Evolutionary conservation across 2,329 filamentous ascomycete species (phyloP).

Genomic region (Fusarium nelsonii): DNA sequence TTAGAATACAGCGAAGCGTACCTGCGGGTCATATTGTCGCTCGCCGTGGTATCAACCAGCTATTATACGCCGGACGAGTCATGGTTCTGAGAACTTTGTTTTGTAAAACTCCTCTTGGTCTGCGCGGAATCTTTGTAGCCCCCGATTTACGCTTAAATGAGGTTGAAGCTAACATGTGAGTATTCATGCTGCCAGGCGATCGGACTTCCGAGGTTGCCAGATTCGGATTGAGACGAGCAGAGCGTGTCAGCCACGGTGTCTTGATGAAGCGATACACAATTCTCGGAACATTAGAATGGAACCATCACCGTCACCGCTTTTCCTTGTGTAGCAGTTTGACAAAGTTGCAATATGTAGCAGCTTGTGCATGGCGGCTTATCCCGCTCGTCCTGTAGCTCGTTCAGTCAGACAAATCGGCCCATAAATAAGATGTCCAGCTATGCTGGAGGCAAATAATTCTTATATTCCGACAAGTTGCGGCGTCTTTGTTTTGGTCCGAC

Average conservation of each 20-base stretch:
- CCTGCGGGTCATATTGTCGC: constrained; percentile 19
- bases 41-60: constrained; percentile 18
- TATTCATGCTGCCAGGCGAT: neutral
- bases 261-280: neutral
- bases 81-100: constrained; percentile 22
- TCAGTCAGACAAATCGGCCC: neutral
- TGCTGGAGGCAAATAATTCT: neutral
- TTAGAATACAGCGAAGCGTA: constrained; percentile 41
- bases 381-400: neutral
- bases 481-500: neutral
- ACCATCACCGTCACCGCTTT: constrained; percentile 30
- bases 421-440: neutral
- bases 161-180: constrained; percentile 12
- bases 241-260: neutral
- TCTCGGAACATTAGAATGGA: constrained; percentile 1
- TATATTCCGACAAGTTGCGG: neutral
- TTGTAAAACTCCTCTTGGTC: constrained; percentile 1
- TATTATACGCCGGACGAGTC: constrained; percentile 17
- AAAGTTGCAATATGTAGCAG: constrained; percentile 22
- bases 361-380: constrained; percentile 12
- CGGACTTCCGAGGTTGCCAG: constrained; percentile 3
- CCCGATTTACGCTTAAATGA: constrained; percentile 5
- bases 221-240: neutral
- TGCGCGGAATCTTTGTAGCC: constrained; percentile 34
- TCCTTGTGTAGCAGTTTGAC: constrained; percentile 43